phyloP scores from a whole-genome alignment of 257 asterid genomes.

The Nicotiana paniculata region DNA sequence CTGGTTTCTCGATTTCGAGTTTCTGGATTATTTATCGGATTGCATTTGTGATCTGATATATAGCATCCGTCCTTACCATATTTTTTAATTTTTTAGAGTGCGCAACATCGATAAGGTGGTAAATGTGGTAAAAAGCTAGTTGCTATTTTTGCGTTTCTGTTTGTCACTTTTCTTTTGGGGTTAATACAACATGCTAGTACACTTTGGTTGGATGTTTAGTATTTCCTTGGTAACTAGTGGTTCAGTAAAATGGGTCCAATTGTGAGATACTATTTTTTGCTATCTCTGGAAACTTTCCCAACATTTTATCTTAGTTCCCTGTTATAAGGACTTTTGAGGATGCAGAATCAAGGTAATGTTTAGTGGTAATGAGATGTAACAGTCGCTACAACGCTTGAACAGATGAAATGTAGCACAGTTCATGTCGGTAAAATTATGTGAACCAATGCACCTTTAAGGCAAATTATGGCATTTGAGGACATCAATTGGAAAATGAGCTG shows the following conservation, averaged over 20 bases:
- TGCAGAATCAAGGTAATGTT: neutral
- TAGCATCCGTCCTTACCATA: neutral
- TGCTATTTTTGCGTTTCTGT: neutral
- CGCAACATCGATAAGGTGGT: neutral
- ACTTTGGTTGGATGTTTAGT: neutral
- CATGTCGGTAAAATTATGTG: neutral
- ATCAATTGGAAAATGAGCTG: neutral
- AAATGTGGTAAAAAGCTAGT: neutral
- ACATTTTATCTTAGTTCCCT: neutral
- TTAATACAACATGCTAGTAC: neutral
- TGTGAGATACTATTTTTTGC: neutral
- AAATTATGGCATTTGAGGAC: neutral
- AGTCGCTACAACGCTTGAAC: neutral
- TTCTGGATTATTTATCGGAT: neutral
- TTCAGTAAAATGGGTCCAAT: neutral
- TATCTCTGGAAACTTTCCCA: neutral
- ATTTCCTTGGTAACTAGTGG: slow-evolving; percentile 1
- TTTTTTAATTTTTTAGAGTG: neutral
- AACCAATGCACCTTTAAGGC: neutral
- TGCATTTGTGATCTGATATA: neutral
- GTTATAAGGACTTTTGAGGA: neutral
- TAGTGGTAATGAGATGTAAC: neutral
- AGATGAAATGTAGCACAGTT: neutral
- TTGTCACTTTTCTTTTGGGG: neutral
- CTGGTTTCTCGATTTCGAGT: neutral